Percentiles rank a stretch among this genome's conserved stretches.
Evolutionary conservation across 805 yeast species (phyloP).

Genomic region (Yarrowia keelungensis): DNA sequence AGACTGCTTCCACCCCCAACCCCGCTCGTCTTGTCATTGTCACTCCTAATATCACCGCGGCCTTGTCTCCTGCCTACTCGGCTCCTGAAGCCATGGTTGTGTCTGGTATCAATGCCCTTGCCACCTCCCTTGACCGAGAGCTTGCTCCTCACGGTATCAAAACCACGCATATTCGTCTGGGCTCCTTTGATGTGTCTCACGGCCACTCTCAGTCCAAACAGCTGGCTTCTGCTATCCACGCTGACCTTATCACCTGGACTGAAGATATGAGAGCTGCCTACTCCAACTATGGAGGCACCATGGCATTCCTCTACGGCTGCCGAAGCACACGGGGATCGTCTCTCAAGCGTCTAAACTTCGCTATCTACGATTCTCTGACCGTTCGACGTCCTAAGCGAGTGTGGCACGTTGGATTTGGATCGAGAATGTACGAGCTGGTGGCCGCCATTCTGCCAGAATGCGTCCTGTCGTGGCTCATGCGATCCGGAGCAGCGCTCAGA

Average conservation of each 20-base stretch:
- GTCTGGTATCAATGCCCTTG: conserved; percentile 53
- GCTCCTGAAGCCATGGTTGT: conserved; percentile 66
- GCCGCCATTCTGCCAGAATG: conserved; percentile 47
- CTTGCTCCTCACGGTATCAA: conserved; percentile 55
- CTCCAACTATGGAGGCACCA: conserved; percentile 42
- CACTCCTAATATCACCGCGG: conserved; percentile 63
- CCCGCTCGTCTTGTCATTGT: conserved; percentile 56
- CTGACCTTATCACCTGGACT: conserved; percentile 55
- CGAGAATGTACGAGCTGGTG: conserved; percentile 47
- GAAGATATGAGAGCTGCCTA: conserved; percentile 51
- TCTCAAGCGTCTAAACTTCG: conserved; percentile 46
- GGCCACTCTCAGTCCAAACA: conserved; percentile 48
- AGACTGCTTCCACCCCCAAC: conserved; percentile 51
- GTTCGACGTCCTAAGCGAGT: conserved; percentile 46
- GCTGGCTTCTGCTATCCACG: conserved; percentile 49
- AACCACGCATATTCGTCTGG: conserved; percentile 56
- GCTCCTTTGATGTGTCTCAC: conserved; percentile 55
- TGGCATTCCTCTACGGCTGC: conserved; percentile 48
- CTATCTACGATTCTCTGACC: conserved; percentile 48
- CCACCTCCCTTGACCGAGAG: conserved; percentile 54
- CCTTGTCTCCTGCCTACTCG: conserved; percentile 66
- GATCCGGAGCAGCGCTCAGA: conserved; percentile 40
- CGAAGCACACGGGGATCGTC: conserved; percentile 48
- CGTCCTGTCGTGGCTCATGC: conserved; percentile 52
- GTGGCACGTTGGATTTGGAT: conserved; percentile 49